These are phyloP conservation scores for Xenosphaeropsis pyriputrescens DNA, from an alignment of 2,329 filamentous ascomycete genomes.

Conservation along the genomic window DNA sequence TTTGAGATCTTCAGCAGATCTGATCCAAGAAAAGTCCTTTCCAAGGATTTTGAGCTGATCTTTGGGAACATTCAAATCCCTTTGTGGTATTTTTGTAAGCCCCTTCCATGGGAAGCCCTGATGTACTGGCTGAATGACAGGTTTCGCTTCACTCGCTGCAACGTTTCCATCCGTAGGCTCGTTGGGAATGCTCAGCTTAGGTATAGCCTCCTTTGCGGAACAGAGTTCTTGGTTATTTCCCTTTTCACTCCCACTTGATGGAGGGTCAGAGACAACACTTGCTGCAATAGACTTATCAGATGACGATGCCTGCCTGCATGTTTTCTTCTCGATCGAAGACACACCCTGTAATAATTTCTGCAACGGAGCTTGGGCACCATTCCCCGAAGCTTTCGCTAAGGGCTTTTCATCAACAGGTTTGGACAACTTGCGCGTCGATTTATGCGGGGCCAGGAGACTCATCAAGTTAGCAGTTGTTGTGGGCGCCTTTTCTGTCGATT, in stretches of 20 bases:
- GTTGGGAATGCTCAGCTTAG: neutral
- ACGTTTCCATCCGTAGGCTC: neutral
- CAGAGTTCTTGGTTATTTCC: slow-evolving; percentile 9
- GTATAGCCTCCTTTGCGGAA: slow-evolving; percentile 3
- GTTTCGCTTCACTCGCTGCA: slow-evolving; percentile 3
- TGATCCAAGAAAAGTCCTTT: slow-evolving; percentile 23
- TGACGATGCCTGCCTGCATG: neutral
- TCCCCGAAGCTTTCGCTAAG: neutral
- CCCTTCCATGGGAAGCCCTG: slow-evolving; percentile 13
- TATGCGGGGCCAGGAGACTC: too few relatives aligned
- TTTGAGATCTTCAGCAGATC: slow-evolving; percentile 2
- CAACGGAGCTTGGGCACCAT: neutral
- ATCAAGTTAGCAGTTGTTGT: too few relatives aligned
- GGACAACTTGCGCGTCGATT: neutral
- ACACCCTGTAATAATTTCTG: neutral
- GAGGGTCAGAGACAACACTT: slow-evolving; percentile 2
- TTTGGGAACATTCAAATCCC: slow-evolving; percentile 27
- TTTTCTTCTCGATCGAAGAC: slow-evolving; percentile 2
- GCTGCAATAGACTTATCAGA: neutral
- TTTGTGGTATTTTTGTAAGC: slow-evolving; percentile 19
- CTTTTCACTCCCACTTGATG: slow-evolving; percentile 9
- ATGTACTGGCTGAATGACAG: neutral
- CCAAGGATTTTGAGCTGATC: slow-evolving; percentile 34
- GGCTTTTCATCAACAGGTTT: neutral
- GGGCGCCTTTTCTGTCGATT: too few relatives aligned